Evolutionary conservation across 2,329 filamentous ascomycete genomes (phyloP), one percentile per base, ranked within the genome.

Genomic region (Clonostachys rhizophaga): DNA sequence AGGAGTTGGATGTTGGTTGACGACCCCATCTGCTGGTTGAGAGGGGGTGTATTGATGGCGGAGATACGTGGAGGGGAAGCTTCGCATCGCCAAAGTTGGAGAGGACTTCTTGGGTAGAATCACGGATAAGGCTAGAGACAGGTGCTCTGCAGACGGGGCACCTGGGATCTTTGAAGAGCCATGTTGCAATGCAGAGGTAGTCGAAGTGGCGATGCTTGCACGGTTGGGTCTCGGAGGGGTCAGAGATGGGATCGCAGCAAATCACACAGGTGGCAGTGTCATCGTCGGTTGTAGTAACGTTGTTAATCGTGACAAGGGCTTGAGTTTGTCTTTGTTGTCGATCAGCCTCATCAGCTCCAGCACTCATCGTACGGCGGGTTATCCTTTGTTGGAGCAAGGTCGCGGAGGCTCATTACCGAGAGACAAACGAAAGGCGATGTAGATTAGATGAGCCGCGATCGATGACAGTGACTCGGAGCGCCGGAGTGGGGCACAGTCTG

Each of bases 171-270:
- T 87, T 74, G 55, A 90, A 78, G 6, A 95, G 72, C 91, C 92
- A 96, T 66, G 78, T 91, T 18, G 85, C 68, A 6, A 96, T 78
- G 64, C 91, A 97, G 12, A 89, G 64, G 60, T 91, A 95, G 71
- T 96, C 91, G 62, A 95, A 96, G 55, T 84, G 82, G 48, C 74
- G 69, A 70, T 97, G 91, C 40, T 80, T 77, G 71, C 91, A 97
- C 8, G 91, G 91, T 17, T 78, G 70, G 8, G 88, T 81, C 44
- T 85, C 74, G 52, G 87, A 90, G 45, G 80, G 69, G 57, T 94
- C 88, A 10, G 82, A 81, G 58, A 96, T 75, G 46, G 70, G 60
- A 48, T 92, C 87, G 50, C 96, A 82, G 65, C 91, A 97, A 64
- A 97, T 94, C 52, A 95, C 89, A 65, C 91, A 96, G 24, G 9